phyloP scores from a whole-genome alignment of 129 eudicot species.

The Heracleum sosnowskyi region DNA sequence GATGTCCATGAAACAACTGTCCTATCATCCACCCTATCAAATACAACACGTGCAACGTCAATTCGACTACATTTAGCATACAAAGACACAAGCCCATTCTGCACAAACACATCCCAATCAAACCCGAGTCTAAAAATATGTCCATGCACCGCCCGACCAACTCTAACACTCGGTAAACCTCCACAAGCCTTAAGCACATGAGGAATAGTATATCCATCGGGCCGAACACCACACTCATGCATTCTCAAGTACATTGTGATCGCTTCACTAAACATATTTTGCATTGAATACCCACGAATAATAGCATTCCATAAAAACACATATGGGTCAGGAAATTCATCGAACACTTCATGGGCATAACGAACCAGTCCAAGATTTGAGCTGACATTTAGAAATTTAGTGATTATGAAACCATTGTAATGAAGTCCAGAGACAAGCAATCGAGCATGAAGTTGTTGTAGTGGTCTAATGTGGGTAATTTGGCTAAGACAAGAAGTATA shows the following conservation, averaged over 20 bases:
- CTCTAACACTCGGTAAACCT: constrained; percentile 21
- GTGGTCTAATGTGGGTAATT: constrained; percentile 35
- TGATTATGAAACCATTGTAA: constrained; percentile 45
- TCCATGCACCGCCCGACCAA: constrained; percentile 59
- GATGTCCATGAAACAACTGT: constrained; percentile 69
- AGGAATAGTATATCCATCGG: constrained; percentile 58
- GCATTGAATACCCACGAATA: constrained; percentile 48
- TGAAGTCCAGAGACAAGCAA: constrained; percentile 35
- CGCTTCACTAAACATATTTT: constrained; percentile 34
- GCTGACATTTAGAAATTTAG: constrained; percentile 47
- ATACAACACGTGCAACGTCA: constrained; percentile 41
- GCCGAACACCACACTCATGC: constrained; percentile 40
- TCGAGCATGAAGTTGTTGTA: constrained; percentile 50
- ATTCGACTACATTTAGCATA: constrained; percentile 57
- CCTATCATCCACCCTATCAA: constrained; percentile 35
- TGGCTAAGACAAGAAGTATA: constrained; percentile 47
- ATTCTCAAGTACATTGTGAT: constrained; percentile 41
- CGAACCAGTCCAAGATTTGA: constrained; percentile 33
- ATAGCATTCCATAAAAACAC: constrained; percentile 79
- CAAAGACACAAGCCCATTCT: constrained; percentile 58
- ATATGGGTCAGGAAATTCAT: constrained; percentile 62
- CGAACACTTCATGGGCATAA: constrained; percentile 80
- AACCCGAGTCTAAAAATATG: constrained; percentile 51
- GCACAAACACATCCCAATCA: constrained; percentile 55
- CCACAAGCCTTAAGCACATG: constrained; percentile 73